Evolutionary conservation across 2,329 filamentous ascomycete genomes (phyloP).

Genomic region (Aspergillus eucalypticola): DNA sequence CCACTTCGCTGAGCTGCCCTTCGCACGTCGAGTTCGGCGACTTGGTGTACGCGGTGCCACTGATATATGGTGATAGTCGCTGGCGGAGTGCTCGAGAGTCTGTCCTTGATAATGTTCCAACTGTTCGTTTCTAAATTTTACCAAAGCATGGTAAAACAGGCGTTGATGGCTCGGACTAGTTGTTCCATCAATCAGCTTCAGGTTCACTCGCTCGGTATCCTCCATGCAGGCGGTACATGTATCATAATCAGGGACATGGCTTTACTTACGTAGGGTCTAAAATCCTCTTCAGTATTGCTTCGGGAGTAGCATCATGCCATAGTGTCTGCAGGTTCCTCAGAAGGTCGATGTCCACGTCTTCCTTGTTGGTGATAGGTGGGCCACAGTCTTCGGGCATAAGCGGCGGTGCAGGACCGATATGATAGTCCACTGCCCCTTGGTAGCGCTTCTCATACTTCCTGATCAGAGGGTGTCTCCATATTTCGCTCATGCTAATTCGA

Average conservation of each 20-base stretch:
- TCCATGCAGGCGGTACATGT: background rate
- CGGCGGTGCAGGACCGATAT: constrained; percentile 56
- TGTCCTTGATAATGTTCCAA: constrained; percentile 80
- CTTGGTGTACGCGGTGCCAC: constrained; percentile 34
- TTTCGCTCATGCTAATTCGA: constrained; percentile 75
- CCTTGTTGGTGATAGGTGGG: constrained; percentile 58
- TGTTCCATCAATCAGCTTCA: background rate
- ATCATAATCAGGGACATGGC: background rate
- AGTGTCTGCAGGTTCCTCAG: constrained; percentile 83
- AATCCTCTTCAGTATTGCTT: constrained; percentile 70
- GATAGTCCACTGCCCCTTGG: constrained; percentile 60
- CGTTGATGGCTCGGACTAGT: constrained; percentile 82
- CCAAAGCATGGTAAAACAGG: constrained; percentile 83
- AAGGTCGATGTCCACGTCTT: constrained; percentile 77
- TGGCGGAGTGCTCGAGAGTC: constrained; percentile 78
- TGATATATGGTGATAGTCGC: constrained; percentile 81
- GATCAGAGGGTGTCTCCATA: constrained; percentile 86
- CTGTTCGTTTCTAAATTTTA: constrained; percentile 79
- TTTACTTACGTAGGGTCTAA: constrained; percentile 60
- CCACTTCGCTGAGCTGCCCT: constrained; percentile 26
- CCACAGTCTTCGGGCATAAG: constrained; percentile 63
- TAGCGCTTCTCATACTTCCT: constrained; percentile 79
- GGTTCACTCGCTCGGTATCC: background rate
- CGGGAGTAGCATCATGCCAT: constrained; percentile 82
- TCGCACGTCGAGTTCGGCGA: constrained; percentile 20